Evolutionary conservation across 1,284 basidiomycete genomes (phyloP), one percentile per base, ranked within the genome.

Genomic region (Ganoderma resinaceum): DNA sequence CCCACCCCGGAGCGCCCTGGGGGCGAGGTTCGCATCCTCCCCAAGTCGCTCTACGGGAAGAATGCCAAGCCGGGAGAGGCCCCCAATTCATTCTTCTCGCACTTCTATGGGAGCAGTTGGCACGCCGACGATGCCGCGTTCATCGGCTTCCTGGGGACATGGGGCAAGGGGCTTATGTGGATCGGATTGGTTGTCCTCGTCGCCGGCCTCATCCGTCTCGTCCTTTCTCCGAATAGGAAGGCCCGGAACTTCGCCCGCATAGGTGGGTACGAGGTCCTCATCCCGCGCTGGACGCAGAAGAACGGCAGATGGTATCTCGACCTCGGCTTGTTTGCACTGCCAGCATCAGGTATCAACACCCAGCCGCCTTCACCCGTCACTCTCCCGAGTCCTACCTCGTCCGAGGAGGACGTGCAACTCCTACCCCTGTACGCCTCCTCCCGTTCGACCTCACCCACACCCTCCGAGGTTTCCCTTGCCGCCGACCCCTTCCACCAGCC

Each of bases 21-120:
- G 5, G 85, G 87, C 58, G 91, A 92, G 65, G 86, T 98, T 16
- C 93, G 98, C 68, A 91, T 99, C 68, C 84, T 99, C 4, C 97
- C 98, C 31, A 98, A 97, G 81, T 87, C 92, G 6, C 87, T 99
- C 11, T 99, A 99, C 76, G 97, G 97, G 72, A 99, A 99, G 84
- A 99, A 99, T 79, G 95, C 95, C 14, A 90, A 92, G 72, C 85
- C 89, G 42, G 88, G 84, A 57, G 91, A 96, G 76, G 95, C 94
- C 0, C 95, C 95, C 1, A 90, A 97, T 78, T 91, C 96, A 29
- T 99, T 97, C 87, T 98, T 97, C 82, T 87, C 90, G 23, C 97
- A 99, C 81, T 97, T 92, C 82, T 99, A 99, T 77, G 97, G 97
- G 37, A 97, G 95, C 75, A 96, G 94, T 75, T 99, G 97, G 97